These are phyloP conservation scores for Malassezia arunalokei DNA, from an alignment of 1,284 basidiomycete species.

Conservation along the genomic window DNA sequence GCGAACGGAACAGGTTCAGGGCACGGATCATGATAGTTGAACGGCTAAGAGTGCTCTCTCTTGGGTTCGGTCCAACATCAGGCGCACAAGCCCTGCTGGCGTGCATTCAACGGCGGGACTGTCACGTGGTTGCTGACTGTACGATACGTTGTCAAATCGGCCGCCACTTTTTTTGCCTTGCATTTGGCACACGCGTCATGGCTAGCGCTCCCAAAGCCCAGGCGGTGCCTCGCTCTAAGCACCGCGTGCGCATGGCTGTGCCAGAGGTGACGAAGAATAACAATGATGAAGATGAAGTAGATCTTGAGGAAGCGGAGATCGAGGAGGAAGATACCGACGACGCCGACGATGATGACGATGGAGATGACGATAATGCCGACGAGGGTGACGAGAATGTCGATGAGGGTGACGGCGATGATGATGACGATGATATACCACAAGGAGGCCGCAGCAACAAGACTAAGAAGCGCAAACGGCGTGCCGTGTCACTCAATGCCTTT, in stretches of 20 bases:
- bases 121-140: constrained; percentile 10
- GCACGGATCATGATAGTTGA: constrained; percentile 10
- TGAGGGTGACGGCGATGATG: constrained; percentile 7
- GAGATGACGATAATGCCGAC: constrained; percentile 6
- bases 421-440: background rate
- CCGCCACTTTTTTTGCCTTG: background rate
- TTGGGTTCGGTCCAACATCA: background rate
- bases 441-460: constrained; percentile 3
- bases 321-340: constrained; percentile 5
- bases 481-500: constrained; percentile 36
- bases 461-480: constrained; percentile 34
- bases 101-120: background rate
- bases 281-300: constrained; percentile 3
- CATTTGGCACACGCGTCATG: background rate
- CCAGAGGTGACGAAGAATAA: constrained; percentile 1
- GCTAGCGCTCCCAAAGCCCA: background rate
- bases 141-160: background rate
- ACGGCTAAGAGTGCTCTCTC: background rate
- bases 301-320: background rate
- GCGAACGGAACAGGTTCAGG: constrained; percentile 31
- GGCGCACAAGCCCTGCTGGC: background rate
- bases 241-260: too few relatives aligned
- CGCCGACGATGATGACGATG: constrained; percentile 2
- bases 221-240: too few relatives aligned
- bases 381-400: constrained; percentile 9